phyloP scores from a whole-genome alignment of 805 yeast genomes.

The Candida maltosa region DNA sequence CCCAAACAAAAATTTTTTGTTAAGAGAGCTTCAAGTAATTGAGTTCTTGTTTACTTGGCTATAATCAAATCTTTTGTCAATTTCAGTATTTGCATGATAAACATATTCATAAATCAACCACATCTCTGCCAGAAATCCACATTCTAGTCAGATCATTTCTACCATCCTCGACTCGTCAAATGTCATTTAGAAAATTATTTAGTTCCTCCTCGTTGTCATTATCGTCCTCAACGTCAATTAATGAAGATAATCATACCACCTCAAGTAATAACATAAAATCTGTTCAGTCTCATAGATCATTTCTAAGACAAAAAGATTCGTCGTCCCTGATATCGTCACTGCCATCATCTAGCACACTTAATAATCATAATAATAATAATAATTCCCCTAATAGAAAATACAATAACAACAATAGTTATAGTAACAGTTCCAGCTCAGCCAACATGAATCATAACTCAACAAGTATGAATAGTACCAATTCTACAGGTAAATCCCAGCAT shows the following conservation, averaged over 20 bases:
- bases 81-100: too few relatives aligned
- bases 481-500: conserved; percentile 5
- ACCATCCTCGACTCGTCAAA: neutral
- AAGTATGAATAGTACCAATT: neutral
- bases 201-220: conserved; percentile 4
- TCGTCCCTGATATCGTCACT: conserved; percentile 22
- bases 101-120: too few relatives aligned
- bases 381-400: neutral
- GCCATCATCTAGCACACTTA: conserved; percentile 19
- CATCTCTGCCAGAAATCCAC: too few relatives aligned
- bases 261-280: conserved; percentile 1
- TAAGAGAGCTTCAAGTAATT: too few relatives aligned
- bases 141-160: too few relatives aligned
- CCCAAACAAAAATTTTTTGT: too few relatives aligned
- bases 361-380: neutral
- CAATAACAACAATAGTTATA: neutral
- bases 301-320: conserved; percentile 21
- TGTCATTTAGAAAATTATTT: conserved; percentile 7
- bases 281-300: conserved; percentile 18
- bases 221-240: too few relatives aligned
- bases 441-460: conserved; percentile 1
- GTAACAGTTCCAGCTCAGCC: neutral
- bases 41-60: too few relatives aligned
- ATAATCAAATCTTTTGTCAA: too few relatives aligned
- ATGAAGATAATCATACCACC: neutral